These are phyloP conservation scores for Hymenoscyphus salicellus DNA, from an alignment of 2,329 filamentous ascomycete genomes.

Conservation along the genomic window DNA sequence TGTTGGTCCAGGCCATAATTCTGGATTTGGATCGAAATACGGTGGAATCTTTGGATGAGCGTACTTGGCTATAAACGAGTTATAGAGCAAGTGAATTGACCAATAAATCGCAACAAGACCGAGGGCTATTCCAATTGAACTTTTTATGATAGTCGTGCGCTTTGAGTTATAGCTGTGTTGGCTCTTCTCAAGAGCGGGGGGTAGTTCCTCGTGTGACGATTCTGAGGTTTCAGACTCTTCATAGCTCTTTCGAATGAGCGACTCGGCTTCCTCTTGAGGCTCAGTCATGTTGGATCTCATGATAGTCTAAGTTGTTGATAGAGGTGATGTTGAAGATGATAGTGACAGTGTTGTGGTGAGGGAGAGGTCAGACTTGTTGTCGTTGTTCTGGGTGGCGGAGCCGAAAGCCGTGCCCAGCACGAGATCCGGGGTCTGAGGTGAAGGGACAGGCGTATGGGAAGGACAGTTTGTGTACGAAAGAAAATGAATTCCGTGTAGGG, in stretches of 20 bases:
- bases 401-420: not conserved
- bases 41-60: constrained; percentile 48
- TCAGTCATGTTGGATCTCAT: constrained; percentile 5
- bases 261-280: constrained; percentile 7
- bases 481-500: not conserved
- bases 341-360: not conserved
- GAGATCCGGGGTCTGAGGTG: not conserved
- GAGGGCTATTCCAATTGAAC: constrained; percentile 7
- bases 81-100: constrained; percentile 20
- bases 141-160: constrained; percentile 6
- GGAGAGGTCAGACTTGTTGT: not conserved
- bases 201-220: not conserved
- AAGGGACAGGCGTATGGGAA: not conserved
- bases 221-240: not conserved
- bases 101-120: constrained; percentile 17
- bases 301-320: not conserved
- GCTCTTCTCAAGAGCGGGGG: not conserved
- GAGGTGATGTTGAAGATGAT: not conserved
- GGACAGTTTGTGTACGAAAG: not conserved
- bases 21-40: constrained; percentile 60
- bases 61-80: not conserved
- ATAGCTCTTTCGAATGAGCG: constrained; percentile 7
- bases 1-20: constrained; percentile 63
- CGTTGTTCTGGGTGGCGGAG: not conserved
- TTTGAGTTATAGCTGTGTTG: constrained; percentile 3